Conservation (phyloP, 169 alveolate genomes). For the Cryptosporidium viatorum region DNA sequence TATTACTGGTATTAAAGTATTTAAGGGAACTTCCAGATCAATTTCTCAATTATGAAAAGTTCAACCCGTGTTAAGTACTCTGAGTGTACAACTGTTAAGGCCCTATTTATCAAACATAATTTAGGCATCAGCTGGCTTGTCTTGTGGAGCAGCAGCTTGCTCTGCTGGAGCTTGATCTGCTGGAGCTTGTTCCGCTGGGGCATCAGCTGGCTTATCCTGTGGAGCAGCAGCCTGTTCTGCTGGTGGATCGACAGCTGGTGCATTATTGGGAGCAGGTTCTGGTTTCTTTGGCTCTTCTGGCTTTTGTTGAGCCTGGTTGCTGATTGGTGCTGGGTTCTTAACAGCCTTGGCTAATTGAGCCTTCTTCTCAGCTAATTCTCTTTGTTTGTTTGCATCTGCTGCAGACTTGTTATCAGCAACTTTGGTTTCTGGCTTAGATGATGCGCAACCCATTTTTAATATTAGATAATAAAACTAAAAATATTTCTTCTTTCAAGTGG, state of each 20-base stretch:
- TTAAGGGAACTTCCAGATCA: background rate
- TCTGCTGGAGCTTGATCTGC: background rate
- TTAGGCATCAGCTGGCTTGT: constrained; percentile 13
- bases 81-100: constrained; percentile 2
- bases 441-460: constrained; percentile 71
- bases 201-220: constrained; percentile 28
- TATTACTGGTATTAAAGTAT: constrained; percentile 1
- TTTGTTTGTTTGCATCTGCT: constrained; percentile 61
- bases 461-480: constrained; percentile 1
- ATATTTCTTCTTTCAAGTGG: background rate
- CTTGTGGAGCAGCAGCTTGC: background rate
- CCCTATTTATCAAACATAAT: background rate
- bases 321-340: constrained; percentile 32
- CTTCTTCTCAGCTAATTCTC: constrained; percentile 67
- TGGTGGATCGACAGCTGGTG: constrained; percentile 10
- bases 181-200: background rate
- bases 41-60: background rate
- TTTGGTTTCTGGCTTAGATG: constrained; percentile 68
- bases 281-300: constrained; percentile 52
- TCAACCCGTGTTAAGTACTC: background rate
- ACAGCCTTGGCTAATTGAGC: constrained; percentile 68
- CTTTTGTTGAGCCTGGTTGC: constrained; percentile 22
- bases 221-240: constrained; percentile 5
- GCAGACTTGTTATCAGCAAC: constrained; percentile 56
- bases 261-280: background rate